These are phyloP conservation scores for Terana coerulea DNA, from an alignment of 768 basidiomycete species.

Conservation along the genomic window DNA sequence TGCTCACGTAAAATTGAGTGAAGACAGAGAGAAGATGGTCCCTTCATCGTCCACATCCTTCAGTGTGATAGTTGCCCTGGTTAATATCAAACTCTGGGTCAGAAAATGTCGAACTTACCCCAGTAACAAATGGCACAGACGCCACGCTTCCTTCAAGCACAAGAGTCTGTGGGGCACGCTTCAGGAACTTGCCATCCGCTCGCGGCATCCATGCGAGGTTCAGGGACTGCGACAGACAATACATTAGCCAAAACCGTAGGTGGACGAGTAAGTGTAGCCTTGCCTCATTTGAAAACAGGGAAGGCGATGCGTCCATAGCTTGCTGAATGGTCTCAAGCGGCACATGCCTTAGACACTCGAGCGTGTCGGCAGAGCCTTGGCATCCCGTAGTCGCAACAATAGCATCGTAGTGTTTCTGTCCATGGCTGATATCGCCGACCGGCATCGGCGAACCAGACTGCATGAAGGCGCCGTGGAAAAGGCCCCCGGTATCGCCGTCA, in stretches of 20 bases:
- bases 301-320: constrained; percentile 32
- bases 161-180: constrained; percentile 36
- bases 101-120: constrained; percentile 17
- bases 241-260: not conserved
- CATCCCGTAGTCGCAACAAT: constrained; percentile 39
- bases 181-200: constrained; percentile 46
- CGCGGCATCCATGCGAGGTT: constrained; percentile 45
- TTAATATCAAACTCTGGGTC: not conserved
- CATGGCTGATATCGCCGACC: constrained; percentile 11
- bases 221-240: not conserved
- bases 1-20: constrained; percentile 26
- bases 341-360: constrained; percentile 40
- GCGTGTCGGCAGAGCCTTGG: constrained; percentile 28
- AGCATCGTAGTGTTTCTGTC: constrained; percentile 38
- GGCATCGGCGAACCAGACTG: constrained; percentile 18
- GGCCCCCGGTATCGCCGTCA: constrained; percentile 21
- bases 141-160: constrained; percentile 43
- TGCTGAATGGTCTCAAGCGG: constrained; percentile 28
- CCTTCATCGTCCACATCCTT: constrained; percentile 51
- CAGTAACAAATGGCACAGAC: constrained; percentile 45
- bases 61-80: not conserved
- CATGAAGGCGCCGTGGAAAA: constrained; percentile 37
- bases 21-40: constrained; percentile 32
- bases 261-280: not conserved
- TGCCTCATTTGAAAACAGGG: constrained; percentile 22